Evolutionary conservation across 1,284 basidiomycete genomes (phyloP).

Genomic region (Rhodotorula sp.): DNA sequence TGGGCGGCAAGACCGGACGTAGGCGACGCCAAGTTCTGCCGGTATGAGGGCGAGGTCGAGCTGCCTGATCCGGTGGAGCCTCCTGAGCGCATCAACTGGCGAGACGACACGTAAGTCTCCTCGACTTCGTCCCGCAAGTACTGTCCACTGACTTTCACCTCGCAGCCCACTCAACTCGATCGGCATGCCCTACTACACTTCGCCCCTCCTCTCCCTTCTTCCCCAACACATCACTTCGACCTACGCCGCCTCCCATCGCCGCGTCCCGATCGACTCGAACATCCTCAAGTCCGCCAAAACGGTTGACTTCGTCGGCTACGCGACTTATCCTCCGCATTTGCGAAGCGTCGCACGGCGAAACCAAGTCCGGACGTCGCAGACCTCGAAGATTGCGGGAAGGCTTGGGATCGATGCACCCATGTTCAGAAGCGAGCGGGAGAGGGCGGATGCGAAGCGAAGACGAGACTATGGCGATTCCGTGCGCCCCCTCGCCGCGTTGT

Average conservation of each 20-base stretch:
- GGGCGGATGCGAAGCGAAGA: constrained; percentile 32
- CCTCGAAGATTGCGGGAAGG: constrained; percentile 53
- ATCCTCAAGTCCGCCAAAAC: constrained; percentile 69
- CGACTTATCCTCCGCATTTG: constrained; percentile 65
- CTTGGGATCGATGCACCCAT: constrained; percentile 56
- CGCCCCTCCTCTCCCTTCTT: constrained; percentile 75
- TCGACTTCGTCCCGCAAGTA: neutral
- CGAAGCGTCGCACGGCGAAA: constrained; percentile 81
- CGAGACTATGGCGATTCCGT: constrained; percentile 29
- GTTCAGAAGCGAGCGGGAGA: constrained; percentile 76
- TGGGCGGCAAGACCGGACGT: constrained; percentile 63
- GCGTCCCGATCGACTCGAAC: constrained; percentile 64
- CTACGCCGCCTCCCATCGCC: constrained; percentile 42
- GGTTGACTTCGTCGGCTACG: constrained; percentile 89
- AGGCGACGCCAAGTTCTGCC: constrained; percentile 52
- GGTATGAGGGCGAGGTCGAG: constrained; percentile 80
- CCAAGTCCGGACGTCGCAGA: constrained; percentile 57
- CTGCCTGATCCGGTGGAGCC: constrained; percentile 75
- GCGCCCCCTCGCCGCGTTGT: neutral
- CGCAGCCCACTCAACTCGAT: constrained; percentile 72
- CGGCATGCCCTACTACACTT: constrained; percentile 84
- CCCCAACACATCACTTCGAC: constrained; percentile 25
- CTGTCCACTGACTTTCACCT: neutral
- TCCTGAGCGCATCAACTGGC: constrained; percentile 74
- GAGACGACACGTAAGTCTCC: constrained; percentile 66